phyloP scores from a whole-genome alignment of 2,329 filamentous ascomycete genomes.

The Dactylellina haptotyla region DNA sequence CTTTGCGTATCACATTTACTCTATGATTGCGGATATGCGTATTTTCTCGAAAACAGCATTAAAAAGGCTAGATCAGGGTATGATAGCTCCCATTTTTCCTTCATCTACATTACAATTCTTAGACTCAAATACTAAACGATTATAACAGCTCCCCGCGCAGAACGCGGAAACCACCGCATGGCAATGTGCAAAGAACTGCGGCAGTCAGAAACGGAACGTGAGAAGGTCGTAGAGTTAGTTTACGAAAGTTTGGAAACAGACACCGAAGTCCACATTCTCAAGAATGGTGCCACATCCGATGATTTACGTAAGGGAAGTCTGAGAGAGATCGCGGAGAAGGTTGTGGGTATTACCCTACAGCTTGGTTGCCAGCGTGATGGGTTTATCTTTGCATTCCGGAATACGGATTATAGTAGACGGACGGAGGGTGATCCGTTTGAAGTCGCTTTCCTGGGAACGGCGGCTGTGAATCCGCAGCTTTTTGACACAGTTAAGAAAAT shows the following conservation, averaged over 20 bases:
- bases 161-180: background rate
- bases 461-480: background rate
- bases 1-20: constrained; percentile 32
- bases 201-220: background rate
- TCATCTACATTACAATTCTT: background rate
- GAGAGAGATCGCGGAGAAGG: constrained; percentile 1
- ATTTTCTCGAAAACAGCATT: background rate
- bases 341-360: background rate
- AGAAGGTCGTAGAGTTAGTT: background rate
- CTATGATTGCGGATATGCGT: constrained; percentile 25
- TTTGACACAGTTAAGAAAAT: background rate
- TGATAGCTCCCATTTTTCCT: background rate
- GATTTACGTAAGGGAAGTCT: constrained; percentile 7
- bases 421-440: background rate
- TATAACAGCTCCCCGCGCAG: background rate
- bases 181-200: background rate
- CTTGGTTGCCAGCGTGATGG: constrained; percentile 1
- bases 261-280: constrained; percentile 3
- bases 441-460: background rate
- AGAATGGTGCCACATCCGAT: background rate
- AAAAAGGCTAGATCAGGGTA: background rate
- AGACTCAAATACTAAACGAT: background rate
- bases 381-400: constrained; percentile 11
- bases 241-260: constrained; percentile 2
- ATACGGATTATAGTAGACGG: background rate